phyloP scores from a whole-genome alignment of 345 rosid genomes.

The Combretum micranthum region DNA sequence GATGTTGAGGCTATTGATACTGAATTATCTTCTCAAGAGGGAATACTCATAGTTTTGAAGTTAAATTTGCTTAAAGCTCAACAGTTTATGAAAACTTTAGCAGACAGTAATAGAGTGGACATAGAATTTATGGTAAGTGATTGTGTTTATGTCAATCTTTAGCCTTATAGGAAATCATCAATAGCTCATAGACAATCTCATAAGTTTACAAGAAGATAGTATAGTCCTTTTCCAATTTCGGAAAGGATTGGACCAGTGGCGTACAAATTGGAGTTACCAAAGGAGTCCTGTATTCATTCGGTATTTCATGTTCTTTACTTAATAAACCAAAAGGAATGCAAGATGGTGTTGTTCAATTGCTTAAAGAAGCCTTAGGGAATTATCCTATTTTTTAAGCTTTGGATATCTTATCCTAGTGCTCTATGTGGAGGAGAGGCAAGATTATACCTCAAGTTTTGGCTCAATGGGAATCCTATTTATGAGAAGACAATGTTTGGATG shows the following conservation, averaged over 20 bases:
- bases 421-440: too few species aligned
- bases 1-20: background rate
- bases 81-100: background rate
- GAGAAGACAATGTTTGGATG: too few species aligned
- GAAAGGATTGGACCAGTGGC: background rate
- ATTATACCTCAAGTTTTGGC: too few species aligned
- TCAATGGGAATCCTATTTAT: too few species aligned
- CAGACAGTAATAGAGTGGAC: background rate
- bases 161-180: background rate
- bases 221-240: background rate
- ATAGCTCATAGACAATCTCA: background rate
- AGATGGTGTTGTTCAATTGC: too few species aligned
- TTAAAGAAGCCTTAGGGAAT: too few species aligned
- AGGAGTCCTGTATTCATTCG: too few species aligned
- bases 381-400: too few species aligned
- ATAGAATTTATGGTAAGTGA: background rate
- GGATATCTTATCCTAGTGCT: too few species aligned
- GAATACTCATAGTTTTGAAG: background rate
- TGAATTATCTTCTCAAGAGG: background rate
- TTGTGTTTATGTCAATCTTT: background rate
- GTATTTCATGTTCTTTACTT: too few species aligned
- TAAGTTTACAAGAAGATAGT: background rate
- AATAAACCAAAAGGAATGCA: too few species aligned
- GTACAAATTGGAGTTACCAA: too few species aligned
- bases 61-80: background rate